Conservation (phyloP, 176 grass and related monocot genomes). For the Tillandsia leiboldiana region DNA sequence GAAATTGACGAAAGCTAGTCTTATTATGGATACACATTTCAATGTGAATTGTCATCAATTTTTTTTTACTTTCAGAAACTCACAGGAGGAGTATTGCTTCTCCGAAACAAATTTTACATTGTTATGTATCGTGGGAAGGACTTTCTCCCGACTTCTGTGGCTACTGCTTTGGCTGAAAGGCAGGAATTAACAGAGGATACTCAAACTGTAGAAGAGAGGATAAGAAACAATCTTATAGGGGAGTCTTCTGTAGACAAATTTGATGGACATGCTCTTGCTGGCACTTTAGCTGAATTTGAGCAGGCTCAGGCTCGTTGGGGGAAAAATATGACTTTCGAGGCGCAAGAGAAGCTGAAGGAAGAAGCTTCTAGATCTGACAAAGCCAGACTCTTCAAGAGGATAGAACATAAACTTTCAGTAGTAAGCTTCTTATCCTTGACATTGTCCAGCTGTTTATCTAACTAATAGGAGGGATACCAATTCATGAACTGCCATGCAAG, state of each 20-base stretch:
- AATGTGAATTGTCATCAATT: constrained; percentile 11
- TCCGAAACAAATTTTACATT: constrained; percentile 94
- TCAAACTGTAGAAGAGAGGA: constrained; percentile 69
- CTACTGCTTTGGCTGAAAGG: constrained; percentile 63
- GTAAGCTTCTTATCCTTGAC: constrained; percentile 40
- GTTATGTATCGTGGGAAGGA: constrained; percentile 95
- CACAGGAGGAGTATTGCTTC: constrained; percentile 82
- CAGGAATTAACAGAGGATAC: constrained; percentile 75
- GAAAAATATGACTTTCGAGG: constrained; percentile 63
- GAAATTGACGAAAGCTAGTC: too few relatives aligned
- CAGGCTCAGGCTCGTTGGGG: constrained; percentile 87
- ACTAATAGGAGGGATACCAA: not conserved
- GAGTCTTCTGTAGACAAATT: constrained; percentile 29
- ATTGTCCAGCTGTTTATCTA: not conserved
- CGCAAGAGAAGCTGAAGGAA: constrained; percentile 81
- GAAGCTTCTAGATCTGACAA: constrained; percentile 66
- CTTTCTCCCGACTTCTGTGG: constrained; percentile 66
- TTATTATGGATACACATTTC: not conserved
- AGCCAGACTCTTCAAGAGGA: constrained; percentile 55
- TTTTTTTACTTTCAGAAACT: constrained; percentile 44
- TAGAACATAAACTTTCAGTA: constrained; percentile 82
- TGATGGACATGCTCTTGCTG: constrained; percentile 60
- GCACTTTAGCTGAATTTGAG: constrained; percentile 90
- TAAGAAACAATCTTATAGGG: constrained; percentile 27
- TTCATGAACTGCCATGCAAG: too few relatives aligned